Percentiles rank a stretch among this genome's conserved stretches.
Evolutionary conservation across 306 rosid species (phyloP).

Genomic region (Casuarina cunninghamiana): DNA sequence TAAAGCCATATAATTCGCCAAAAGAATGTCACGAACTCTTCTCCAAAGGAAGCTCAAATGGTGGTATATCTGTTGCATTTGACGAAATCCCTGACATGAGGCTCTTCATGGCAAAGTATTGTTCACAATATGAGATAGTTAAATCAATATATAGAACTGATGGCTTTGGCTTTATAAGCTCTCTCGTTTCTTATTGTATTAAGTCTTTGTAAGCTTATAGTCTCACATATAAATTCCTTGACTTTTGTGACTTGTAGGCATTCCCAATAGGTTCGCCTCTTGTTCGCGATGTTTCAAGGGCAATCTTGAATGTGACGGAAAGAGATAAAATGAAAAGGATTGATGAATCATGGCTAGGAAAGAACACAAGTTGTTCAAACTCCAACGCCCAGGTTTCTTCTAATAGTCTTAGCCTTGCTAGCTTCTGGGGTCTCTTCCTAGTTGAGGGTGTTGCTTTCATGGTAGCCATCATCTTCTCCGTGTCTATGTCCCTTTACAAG

Average conservation of each 20-base stretch:
- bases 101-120: conserved; percentile 32
- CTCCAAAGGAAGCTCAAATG: conserved; percentile 27
- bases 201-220: neutral
- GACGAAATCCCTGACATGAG: conserved; percentile 41
- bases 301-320: conserved; percentile 39
- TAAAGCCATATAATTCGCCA: neutral
- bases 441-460: conserved; percentile 38
- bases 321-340: no score
- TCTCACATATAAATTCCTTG: neutral
- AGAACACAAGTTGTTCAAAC: conserved; percentile 21
- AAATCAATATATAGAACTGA: conserved; percentile 35
- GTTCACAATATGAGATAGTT: conserved; percentile 39
- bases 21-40: conserved; percentile 31
- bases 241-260: conserved; percentile 17
- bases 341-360: conserved; percentile 35
- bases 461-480: conserved; percentile 29
- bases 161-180: conserved; percentile 60
- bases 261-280: conserved; percentile 52
- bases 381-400: conserved; percentile 34
- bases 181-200: neutral
- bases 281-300: conserved; percentile 49
- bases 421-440: conserved; percentile 62
- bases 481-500: neutral
- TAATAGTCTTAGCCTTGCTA: neutral
- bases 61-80: conserved; percentile 50